Evolutionary conservation across 441 rosid species (phyloP).

Genomic region (Kokia cookei): DNA sequence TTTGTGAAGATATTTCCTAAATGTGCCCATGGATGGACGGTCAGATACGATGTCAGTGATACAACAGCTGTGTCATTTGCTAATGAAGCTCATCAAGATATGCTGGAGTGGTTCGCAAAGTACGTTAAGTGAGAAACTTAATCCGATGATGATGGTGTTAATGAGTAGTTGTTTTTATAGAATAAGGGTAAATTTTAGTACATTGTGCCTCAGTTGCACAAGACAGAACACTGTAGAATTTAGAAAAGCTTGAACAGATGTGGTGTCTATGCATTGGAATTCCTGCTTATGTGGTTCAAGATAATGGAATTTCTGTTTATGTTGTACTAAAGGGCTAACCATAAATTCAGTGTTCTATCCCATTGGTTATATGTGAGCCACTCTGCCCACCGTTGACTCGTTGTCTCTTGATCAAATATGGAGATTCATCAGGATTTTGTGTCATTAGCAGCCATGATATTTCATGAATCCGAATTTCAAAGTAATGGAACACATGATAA

Average conservation of each 20-base stretch:
- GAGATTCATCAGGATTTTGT: neutral
- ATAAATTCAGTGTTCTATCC: too few species aligned
- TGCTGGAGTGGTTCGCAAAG: too few species aligned
- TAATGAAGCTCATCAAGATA: too few species aligned
- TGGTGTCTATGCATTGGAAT: neutral
- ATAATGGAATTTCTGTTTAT: too few species aligned
- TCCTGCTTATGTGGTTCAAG: neutral
- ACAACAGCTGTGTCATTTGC: too few species aligned
- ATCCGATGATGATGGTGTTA: neutral
- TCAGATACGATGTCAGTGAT: too few species aligned
- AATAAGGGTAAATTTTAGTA: neutral
- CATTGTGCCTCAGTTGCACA: neutral
- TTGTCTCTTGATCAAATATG: neutral
- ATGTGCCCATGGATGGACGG: too few species aligned
- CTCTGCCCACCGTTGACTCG: neutral
- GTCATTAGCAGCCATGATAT: neutral
- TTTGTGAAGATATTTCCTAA: too few species aligned
- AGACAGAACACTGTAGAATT: too few species aligned
- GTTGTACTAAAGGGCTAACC: too few species aligned
- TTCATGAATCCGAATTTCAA: neutral
- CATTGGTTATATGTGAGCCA: neutral
- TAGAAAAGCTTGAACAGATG: neutral
- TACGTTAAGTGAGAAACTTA: conserved; percentile 28
- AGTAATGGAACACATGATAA: neutral
- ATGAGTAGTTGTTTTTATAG: neutral